phyloP scores from a whole-genome alignment of 163 green algal species.

The Coccomyxa subellipsoidea region DNA sequence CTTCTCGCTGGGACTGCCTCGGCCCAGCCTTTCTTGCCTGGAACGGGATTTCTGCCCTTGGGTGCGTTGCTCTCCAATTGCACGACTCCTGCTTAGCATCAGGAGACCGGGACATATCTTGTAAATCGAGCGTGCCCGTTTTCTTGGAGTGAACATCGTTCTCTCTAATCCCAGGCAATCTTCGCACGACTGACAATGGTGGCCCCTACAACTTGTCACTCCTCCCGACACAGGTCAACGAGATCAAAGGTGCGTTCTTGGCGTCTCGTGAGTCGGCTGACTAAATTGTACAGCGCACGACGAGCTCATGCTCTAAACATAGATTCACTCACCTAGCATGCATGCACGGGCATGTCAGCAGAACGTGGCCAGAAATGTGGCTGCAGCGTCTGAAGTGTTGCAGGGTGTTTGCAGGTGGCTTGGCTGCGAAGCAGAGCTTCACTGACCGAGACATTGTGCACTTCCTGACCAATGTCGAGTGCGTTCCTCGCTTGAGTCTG shows the following conservation, averaged over 20 bases:
- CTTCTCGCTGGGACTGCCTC: background rate
- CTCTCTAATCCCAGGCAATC: background rate
- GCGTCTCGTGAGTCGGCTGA: background rate
- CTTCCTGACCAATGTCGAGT: slow-evolving; percentile 33
- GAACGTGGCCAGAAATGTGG: background rate
- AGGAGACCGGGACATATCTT: too few species aligned
- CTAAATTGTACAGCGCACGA: background rate
- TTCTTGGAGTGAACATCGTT: too few species aligned
- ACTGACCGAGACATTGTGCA: slow-evolving; percentile 30
- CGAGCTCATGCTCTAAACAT: too few species aligned
- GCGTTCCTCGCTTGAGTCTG: background rate
- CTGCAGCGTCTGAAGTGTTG: background rate
- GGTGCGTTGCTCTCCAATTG: too few species aligned
- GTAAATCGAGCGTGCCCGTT: too few species aligned
- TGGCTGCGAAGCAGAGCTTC: slow-evolving; percentile 23
- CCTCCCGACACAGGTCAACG: slow-evolving; percentile 16
- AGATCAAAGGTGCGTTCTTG: slow-evolving; percentile 18
- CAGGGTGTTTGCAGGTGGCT: slow-evolving; percentile 4
- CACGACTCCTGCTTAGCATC: too few species aligned
- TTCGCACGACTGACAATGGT: background rate
- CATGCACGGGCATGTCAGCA: background rate
- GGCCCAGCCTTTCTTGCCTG: slow-evolving; percentile 18
- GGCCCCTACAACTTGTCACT: slow-evolving; percentile 28
- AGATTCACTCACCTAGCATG: background rate
- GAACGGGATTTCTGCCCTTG: slow-evolving; percentile 11